phyloP scores from a whole-genome alignment of 345 rosid genomes.

The Punica granatum region DNA sequence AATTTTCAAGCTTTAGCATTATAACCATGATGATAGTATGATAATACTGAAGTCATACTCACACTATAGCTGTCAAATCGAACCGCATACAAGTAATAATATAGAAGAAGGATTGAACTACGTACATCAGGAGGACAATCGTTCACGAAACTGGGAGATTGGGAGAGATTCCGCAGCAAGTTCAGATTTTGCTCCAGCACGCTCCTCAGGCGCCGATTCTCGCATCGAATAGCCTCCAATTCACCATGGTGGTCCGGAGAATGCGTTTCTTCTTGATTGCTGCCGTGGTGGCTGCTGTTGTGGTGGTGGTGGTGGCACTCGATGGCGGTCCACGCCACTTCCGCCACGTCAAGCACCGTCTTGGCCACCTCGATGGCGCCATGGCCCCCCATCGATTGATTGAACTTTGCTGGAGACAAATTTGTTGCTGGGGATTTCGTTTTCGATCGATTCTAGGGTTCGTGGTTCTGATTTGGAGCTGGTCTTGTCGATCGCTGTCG shows the following conservation, averaged over 20 bases:
- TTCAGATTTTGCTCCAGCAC: constrained; percentile 67
- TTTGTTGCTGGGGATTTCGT: neutral
- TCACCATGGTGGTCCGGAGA: constrained; percentile 25
- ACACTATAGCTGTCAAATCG: neutral
- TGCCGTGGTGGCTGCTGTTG: constrained; percentile 17
- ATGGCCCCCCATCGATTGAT: constrained; percentile 4
- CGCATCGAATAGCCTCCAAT: constrained; percentile 50
- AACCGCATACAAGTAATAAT: neutral
- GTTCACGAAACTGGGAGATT: constrained; percentile 44
- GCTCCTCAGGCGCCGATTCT: constrained; percentile 55
- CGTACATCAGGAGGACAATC: constrained; percentile 85
- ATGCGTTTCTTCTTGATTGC: constrained; percentile 10
- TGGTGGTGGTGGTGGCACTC: constrained; percentile 57
- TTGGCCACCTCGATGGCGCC: constrained; percentile 78
- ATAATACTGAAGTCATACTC: neutral
- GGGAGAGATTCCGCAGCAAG: constrained; percentile 59
- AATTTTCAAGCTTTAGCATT: neutral
- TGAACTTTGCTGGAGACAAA: neutral
- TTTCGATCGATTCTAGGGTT: constrained; percentile 4
- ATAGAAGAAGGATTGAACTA: constrained; percentile 1
- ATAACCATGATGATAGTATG: neutral
- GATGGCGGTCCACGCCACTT: constrained; percentile 78
- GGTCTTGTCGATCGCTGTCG: too few species aligned
- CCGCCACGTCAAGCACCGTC: constrained; percentile 95
- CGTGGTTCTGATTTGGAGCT: neutral